Conservation (phyloP, 2,329 filamentous ascomycete genomes). For the Eutypella sp. region DNA sequence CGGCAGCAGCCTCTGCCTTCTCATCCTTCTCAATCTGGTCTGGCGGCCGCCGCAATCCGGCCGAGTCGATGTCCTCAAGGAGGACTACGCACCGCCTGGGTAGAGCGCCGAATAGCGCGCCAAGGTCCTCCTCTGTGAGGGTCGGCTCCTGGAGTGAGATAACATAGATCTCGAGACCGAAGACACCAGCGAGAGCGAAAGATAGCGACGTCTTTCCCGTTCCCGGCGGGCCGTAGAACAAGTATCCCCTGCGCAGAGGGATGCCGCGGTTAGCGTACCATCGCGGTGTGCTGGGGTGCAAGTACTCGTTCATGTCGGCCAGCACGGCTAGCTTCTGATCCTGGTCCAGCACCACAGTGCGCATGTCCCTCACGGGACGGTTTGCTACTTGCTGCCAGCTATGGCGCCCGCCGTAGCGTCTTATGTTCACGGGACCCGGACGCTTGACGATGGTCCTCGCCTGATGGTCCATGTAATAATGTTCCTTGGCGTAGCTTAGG, state of each 20-base stretch:
- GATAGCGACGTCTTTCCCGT: conserved; percentile 68
- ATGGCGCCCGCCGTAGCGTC: conserved; percentile 38
- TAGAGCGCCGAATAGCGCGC: conserved; percentile 53
- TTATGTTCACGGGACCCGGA: conserved; percentile 40
- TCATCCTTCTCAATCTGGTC: conserved; percentile 24
- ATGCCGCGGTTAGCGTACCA: conserved; percentile 77
- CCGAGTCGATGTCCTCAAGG: conserved; percentile 65
- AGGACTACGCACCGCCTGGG: conserved; percentile 61
- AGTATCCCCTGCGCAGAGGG: conserved; percentile 69
- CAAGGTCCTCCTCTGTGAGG: conserved; percentile 58
- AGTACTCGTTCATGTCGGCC: conserved; percentile 71
- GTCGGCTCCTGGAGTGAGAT: conserved; percentile 55
- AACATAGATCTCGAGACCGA: conserved; percentile 62
- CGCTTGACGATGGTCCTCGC: conserved; percentile 56
- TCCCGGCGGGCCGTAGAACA: conserved; percentile 71
- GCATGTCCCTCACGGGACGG: conserved; percentile 65
- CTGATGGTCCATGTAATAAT: conserved; percentile 47
- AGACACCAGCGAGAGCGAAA: conserved; percentile 60
- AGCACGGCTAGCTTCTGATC: conserved; percentile 62
- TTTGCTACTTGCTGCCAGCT: conserved; percentile 54
- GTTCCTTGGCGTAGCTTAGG: conserved; percentile 47
- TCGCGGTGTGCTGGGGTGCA: conserved; percentile 62
- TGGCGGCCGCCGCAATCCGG: conserved; percentile 46
- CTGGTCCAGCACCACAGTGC: conserved; percentile 68
- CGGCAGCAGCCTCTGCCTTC: conserved; percentile 1